These are phyloP conservation scores for Syzygium jambos DNA, from an alignment of 345 rosid genomes.

Conservation along the genomic window DNA sequence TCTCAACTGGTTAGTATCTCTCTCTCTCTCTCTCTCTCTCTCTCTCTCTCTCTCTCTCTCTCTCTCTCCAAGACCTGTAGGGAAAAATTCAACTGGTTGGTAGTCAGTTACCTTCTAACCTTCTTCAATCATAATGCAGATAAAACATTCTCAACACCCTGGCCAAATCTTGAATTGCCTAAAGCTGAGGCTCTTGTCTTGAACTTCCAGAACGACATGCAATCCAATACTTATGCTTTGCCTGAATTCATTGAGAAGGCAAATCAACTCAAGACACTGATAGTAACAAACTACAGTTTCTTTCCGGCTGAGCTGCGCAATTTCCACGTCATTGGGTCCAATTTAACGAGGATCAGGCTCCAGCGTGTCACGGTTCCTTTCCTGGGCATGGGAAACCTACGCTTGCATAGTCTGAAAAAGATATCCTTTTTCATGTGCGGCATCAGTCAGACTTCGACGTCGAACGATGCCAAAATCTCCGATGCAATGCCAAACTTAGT, in stretches of 20 bases:
- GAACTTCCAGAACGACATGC: conserved; percentile 4
- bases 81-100: background rate
- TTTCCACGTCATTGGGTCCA: conserved; percentile 21
- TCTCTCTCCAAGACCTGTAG: background rate
- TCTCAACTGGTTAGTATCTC: conserved; percentile 25
- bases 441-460: conserved; percentile 13
- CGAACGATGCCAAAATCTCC: background rate
- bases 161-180: conserved; percentile 32
- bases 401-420: conserved; percentile 24
- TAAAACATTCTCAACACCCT: conserved; percentile 30
- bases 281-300: conserved; percentile 24
- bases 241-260: conserved; percentile 40
- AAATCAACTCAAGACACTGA: conserved; percentile 39
- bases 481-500: conserved; percentile 24
- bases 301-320: conserved; percentile 23
- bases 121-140: conserved; percentile 15
- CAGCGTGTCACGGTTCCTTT: conserved; percentile 26
- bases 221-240: conserved; percentile 20
- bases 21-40: background rate
- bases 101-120: background rate
- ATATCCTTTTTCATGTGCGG: conserved; percentile 38
- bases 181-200: conserved; percentile 36
- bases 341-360: conserved; percentile 46
- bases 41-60: background rate
- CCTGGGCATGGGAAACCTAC: background rate